Evolutionary conservation across 2,329 filamentous ascomycete species (phyloP), one percentile per base, ranked within the genome.

Genomic region (Epichloe festucae): DNA sequence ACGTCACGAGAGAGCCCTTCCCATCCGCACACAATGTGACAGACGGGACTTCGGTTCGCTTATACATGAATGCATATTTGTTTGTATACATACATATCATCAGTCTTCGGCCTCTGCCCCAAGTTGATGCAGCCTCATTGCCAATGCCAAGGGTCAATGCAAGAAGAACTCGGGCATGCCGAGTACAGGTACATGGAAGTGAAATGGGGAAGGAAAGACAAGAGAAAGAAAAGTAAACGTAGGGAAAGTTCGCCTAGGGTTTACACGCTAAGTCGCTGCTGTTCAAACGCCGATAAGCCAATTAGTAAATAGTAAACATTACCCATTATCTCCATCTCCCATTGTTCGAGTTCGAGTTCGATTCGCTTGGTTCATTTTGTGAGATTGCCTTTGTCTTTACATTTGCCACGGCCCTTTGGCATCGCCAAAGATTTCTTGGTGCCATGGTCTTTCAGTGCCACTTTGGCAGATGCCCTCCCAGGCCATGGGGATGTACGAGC

Each of bases 381-480:
- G 45, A n/a, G 45, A n/a, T 31, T 12, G 8, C 27, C 7, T 3
- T 31, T 31, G 2, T n/a, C 6, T 19, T 36, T 15, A 53, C 19
- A 57, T 31, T 8, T 56, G 50, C 44, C 67, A 46, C 3, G 63
- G 60, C 0, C 67, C 67, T 41, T 65, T 59, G 3, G 52, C 54
- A 36, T 69, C 67, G 2, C 59, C 62, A 54, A 69, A 68, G 0
- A 69, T 47, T 50, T 63, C 60, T 11, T 67, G 60, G 34, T 67
- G 56, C 67, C 67, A 69, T 4, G 56, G 52, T 46, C 50, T 57
- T 21, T 53, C 52, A 4, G 58, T 59, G 10, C 46, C 38, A 47
- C 59, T 62, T 49, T 67, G 65, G 49, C 67, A 69, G 3, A 69
- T 57, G 4, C 54, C 63, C 27, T 67, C 62, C 66, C 66, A 69